Percentiles rank a stretch among this genome's conserved stretches.
Conservation (phyloP, 768 basidiomycete species). For the Mrakia blollopis region DNA sequence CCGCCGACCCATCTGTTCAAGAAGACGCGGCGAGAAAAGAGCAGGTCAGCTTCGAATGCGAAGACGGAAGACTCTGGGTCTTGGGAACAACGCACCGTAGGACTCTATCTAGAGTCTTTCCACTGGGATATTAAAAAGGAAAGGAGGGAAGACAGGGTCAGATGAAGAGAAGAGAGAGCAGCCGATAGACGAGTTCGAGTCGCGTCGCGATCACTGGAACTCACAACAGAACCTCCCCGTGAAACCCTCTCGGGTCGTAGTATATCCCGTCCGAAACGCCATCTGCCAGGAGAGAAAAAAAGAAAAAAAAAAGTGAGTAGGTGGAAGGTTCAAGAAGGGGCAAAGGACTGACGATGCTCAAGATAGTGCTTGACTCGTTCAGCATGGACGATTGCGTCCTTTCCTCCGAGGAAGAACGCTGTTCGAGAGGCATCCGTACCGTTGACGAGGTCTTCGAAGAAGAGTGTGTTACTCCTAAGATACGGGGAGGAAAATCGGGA, state of each 20-base stretch:
- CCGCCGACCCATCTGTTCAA: too few relatives aligned
- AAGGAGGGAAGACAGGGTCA: not conserved
- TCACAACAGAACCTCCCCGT: slow-evolving; percentile 7
- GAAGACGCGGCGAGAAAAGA: too few relatives aligned
- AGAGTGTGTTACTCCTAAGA: slow-evolving; percentile 60
- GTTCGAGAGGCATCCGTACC: slow-evolving; percentile 62
- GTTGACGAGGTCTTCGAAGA: slow-evolving; percentile 83
- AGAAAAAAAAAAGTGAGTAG: slow-evolving; percentile 47
- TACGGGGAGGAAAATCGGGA: slow-evolving; percentile 20
- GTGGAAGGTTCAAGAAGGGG: not conserved
- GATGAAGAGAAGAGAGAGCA: not conserved
- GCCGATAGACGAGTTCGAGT: too few relatives aligned
- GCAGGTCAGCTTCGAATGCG: too few relatives aligned
- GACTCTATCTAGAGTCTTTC: not conserved
- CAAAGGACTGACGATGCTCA: slow-evolving; percentile 4
- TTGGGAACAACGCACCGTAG: not conserved
- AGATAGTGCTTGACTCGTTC: slow-evolving; percentile 31
- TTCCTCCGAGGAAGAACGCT: slow-evolving; percentile 72
- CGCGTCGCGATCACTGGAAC: not conserved
- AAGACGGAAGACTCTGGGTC: not conserved
- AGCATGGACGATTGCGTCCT: slow-evolving; percentile 72
- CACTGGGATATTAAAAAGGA: not conserved
- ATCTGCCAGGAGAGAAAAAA: slow-evolving; percentile 49
- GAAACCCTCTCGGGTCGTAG: slow-evolving; percentile 39
- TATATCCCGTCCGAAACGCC: slow-evolving; percentile 57